Evolutionary conservation across 805 yeast genomes (phyloP).

Genomic region (Groenewaldozyma tartarivorans): DNA sequence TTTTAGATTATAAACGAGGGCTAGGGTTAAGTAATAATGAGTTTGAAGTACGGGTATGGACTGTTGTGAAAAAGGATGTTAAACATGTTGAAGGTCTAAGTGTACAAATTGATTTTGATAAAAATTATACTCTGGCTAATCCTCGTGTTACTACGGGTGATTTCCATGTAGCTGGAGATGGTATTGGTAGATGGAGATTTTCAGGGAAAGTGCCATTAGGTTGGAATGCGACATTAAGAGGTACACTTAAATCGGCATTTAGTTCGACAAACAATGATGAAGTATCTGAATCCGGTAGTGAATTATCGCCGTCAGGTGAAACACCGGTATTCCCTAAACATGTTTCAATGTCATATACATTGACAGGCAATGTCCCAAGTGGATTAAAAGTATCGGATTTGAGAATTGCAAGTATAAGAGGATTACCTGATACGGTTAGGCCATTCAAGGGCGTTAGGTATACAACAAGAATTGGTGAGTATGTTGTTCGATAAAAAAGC

Average conservation of each 20-base stretch:
- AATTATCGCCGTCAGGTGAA: conserved; percentile 1
- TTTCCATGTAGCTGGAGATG: conserved; percentile 43
- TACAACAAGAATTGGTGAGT: conserved; percentile 53
- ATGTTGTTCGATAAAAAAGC: conserved; percentile 32
- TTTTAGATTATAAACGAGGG: conserved; percentile 44
- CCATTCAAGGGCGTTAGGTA: conserved; percentile 93
- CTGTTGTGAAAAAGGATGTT: conserved; percentile 37
- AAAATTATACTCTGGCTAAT: conserved; percentile 35
- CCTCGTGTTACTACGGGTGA: conserved; percentile 72
- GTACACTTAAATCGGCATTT: conserved; percentile 33
- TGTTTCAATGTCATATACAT: conserved; percentile 42
- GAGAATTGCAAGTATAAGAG: conserved; percentile 46
- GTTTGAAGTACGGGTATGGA: conserved; percentile 49
- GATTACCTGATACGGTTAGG: conserved; percentile 50
- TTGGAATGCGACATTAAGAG: conserved; percentile 57
- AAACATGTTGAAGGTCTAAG: conserved; percentile 39
- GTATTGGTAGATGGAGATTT: conserved; percentile 60
- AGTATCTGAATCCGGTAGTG: conserved; percentile 4
- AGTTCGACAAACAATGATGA: conserved; percentile 17
- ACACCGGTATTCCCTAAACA: conserved; percentile 31
- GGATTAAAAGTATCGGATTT: conserved; percentile 62
- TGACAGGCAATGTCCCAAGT: conserved; percentile 67
- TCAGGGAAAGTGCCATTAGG: conserved; percentile 53
- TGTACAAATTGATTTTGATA: conserved; percentile 32
- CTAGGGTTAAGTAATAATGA: conserved; percentile 46